phyloP scores from a whole-genome alignment of 306 rosid genomes.

The Cercis canadensis region DNA sequence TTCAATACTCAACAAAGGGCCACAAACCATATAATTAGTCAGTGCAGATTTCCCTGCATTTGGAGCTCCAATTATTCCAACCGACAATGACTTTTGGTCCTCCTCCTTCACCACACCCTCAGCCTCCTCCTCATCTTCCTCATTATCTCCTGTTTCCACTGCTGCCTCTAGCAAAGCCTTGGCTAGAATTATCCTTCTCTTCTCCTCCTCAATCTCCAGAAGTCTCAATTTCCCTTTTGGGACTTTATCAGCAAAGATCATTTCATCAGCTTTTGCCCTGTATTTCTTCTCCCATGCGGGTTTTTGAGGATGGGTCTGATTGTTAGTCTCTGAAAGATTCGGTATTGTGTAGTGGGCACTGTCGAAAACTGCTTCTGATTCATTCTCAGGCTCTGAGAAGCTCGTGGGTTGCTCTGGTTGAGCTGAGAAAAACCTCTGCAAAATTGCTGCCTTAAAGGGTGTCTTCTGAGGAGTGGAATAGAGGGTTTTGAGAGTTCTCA shows the following conservation, averaged over 20 bases:
- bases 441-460: conserved; percentile 16
- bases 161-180: conserved; percentile 82
- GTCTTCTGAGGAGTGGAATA: conserved; percentile 28
- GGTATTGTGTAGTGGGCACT: conserved; percentile 65
- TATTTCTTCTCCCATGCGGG: conserved; percentile 71
- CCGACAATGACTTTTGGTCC: conserved; percentile 84
- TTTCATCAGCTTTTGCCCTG: conserved; percentile 57
- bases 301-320: background rate
- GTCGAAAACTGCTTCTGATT: conserved; percentile 63
- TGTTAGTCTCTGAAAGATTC: conserved; percentile 26
- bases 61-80: conserved; percentile 93
- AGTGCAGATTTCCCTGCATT: conserved; percentile 95
- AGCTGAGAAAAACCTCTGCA: conserved; percentile 56
- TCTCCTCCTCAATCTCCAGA: conserved; percentile 63
- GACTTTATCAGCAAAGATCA: conserved; percentile 46
- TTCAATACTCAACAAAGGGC: conserved; percentile 6
- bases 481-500: conserved; percentile 43
- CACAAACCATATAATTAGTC: conserved; percentile 77
- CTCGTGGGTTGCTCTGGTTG: conserved; percentile 56
- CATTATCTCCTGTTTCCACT: conserved; percentile 41
- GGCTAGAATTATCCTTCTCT: conserved; percentile 62
- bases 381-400: conserved; percentile 45
- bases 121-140: conserved; percentile 40
- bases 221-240: conserved; percentile 49
- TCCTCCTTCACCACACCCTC: conserved; percentile 63